Percentiles rank a stretch among this genome's conserved stretches.
Conservation (phyloP, 352 stramenopile species). For the Saprolegnia diclina region DNA sequence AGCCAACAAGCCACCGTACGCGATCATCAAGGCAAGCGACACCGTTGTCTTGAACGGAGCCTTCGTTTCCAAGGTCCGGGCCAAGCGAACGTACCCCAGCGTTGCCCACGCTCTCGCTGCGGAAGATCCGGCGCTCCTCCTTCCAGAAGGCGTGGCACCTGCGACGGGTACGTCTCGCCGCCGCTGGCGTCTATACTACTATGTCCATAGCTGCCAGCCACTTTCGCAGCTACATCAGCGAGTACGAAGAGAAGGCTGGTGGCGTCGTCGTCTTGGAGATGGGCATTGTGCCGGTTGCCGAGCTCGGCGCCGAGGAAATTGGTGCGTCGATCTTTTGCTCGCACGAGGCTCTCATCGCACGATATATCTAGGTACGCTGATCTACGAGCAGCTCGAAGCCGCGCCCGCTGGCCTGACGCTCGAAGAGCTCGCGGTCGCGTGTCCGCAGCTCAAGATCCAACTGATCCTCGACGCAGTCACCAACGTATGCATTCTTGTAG, state of each 20-base stretch:
- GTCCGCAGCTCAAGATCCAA: neutral
- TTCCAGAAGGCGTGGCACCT: neutral
- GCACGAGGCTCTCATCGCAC: neutral
- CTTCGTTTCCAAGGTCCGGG: neutral
- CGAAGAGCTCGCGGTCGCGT: slow-evolving; percentile 16
- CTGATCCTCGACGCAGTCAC: neutral
- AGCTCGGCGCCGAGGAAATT: neutral
- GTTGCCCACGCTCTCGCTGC: slow-evolving; percentile 2
- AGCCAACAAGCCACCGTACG: slow-evolving; percentile 23
- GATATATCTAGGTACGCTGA: slow-evolving; percentile 4
- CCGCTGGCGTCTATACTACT: neutral
- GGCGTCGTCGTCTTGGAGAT: slow-evolving; percentile 22
- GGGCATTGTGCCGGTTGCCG: neutral
- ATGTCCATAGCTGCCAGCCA: neutral
- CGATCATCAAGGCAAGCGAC: slow-evolving; percentile 18
- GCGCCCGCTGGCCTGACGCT: neutral
- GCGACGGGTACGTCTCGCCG: neutral
- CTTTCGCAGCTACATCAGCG: slow-evolving; percentile 6
- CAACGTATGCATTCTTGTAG: neutral
- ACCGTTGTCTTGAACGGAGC: slow-evolving; percentile 19
- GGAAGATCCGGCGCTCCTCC: neutral
- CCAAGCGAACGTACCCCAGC: slow-evolving; percentile 8
- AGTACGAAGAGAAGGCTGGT: slow-evolving; percentile 4
- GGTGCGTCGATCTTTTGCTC: neutral
- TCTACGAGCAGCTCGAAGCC: slow-evolving; percentile 17